A percentile compares a stretch with the other conserved stretches of the same genome.
Conservation (phyloP, 1,284 basidiomycete genomes). For the Meira nashicola region DNA sequence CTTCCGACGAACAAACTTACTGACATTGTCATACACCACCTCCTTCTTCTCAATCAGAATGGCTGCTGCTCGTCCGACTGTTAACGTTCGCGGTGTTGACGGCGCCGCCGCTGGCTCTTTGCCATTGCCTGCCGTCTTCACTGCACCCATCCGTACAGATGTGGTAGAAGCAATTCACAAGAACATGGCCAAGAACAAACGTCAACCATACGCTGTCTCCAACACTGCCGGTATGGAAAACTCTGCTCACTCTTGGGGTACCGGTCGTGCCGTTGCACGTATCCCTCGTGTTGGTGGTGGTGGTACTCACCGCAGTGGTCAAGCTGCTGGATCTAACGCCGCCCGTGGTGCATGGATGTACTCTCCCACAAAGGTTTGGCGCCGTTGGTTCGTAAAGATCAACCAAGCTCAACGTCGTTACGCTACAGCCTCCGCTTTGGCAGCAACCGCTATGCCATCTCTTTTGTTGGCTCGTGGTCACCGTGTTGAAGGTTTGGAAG, state of each 20-base stretch:
- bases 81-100: constrained; percentile 52
- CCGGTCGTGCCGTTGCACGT: constrained; percentile 99
- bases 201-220: constrained; percentile 93
- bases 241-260: constrained; percentile 98
- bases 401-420: constrained; percentile 99
- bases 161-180: constrained; percentile 98
- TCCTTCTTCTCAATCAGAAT: constrained; percentile 5
- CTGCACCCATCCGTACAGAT: constrained; percentile 96
- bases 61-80: constrained; percentile 25
- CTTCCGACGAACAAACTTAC: too few species aligned
- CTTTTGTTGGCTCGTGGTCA: constrained; percentile 98
- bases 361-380: constrained; percentile 98
- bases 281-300: constrained; percentile 99
- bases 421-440: constrained; percentile 94
- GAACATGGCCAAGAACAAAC: constrained; percentile 97
- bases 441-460: constrained; percentile 94
- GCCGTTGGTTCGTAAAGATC: constrained; percentile 99
- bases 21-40: neutral
- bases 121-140: constrained; percentile 91
- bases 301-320: constrained; percentile 93
- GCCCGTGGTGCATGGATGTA: constrained; percentile 92
- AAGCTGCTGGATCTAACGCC: constrained; percentile 84
- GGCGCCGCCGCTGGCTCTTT: constrained; percentile 75
- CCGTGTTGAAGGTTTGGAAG: constrained; percentile 94
- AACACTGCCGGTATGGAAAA: constrained; percentile 99